Conservation (phyloP, 495 filamentous ascomycete genomes). For the Staphylotrichum tortipilum region DNA sequence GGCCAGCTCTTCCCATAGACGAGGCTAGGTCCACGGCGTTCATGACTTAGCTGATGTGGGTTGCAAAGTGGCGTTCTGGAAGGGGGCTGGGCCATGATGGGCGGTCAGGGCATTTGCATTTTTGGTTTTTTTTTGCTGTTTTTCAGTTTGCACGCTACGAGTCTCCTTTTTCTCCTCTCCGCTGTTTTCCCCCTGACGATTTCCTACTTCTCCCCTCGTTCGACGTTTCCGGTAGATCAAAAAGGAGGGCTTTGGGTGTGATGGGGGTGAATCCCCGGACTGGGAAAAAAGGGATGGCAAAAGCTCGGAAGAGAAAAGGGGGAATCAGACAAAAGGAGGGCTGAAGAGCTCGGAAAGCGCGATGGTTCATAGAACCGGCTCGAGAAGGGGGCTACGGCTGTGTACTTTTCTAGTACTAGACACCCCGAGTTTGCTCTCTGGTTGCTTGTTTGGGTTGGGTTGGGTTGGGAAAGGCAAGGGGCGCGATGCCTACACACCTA, state of each 20-base stretch:
- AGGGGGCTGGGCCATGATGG: neutral
- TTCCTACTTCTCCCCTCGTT: slow-evolving; percentile 14
- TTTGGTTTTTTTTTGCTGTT: too few relatives aligned
- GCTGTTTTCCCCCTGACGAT: neutral
- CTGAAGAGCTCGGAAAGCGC: neutral
- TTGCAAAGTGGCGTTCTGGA: slow-evolving; percentile 16
- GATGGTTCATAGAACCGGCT: neutral
- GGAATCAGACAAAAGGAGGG: neutral
- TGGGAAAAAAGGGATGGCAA: neutral
- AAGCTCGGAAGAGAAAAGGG: neutral
- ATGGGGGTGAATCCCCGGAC: slow-evolving; percentile 5
- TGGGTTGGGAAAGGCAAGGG: neutral
- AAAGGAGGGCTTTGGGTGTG: slow-evolving; percentile 3
- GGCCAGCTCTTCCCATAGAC: slow-evolving; percentile 19
- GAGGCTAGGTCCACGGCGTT: slow-evolving; percentile 19
- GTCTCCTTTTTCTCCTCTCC: neutral
- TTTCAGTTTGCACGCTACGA: neutral
- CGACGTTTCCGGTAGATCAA: slow-evolving; percentile 5
- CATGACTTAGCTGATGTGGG: slow-evolving; percentile 22
- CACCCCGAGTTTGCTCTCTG: neutral
- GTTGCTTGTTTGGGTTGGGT: neutral
- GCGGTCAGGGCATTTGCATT: slow-evolving; percentile 7
- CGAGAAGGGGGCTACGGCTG: neutral
- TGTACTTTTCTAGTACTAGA: neutral
- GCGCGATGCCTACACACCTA: slow-evolving; percentile 3